Percentiles rank a stretch among this genome's conserved stretches.
phyloP scores from a whole-genome alignment of 805 yeast species.

The Ogataea minuta region DNA sequence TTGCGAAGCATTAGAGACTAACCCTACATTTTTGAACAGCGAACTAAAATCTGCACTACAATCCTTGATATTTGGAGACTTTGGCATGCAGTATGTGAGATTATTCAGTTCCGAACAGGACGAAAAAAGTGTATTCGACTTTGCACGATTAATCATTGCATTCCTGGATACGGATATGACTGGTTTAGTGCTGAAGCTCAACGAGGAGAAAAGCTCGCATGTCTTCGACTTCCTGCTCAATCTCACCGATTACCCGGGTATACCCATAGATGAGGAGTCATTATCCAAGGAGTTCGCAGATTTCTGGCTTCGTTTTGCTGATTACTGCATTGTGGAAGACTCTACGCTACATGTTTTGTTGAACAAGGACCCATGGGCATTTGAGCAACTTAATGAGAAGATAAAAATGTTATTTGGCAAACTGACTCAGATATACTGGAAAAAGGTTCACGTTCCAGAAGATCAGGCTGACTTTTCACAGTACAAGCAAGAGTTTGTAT shows the following conservation, averaged over 20 bases:
- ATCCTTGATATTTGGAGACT: constrained; percentile 41
- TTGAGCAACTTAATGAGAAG: constrained; percentile 30
- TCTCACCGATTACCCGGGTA: constrained; percentile 55
- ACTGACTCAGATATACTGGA: constrained; percentile 65
- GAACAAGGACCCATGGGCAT: constrained; percentile 33
- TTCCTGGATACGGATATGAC: constrained; percentile 48
- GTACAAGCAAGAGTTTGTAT: constrained; percentile 53
- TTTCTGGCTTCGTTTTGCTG: constrained; percentile 70
- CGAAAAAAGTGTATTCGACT: constrained; percentile 39
- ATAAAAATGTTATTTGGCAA: constrained; percentile 43
- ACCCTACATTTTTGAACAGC: constrained; percentile 39
- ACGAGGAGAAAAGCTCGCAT: constrained; percentile 35
- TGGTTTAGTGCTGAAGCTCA: constrained; percentile 39
- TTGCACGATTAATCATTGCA: constrained; percentile 45
- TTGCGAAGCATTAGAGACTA: constrained; percentile 46
- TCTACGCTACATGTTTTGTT: constrained; percentile 35
- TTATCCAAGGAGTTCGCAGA: constrained; percentile 54
- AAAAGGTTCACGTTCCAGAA: constrained; percentile 52
- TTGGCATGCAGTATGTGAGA: constrained; percentile 44
- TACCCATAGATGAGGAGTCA: constrained; percentile 58
- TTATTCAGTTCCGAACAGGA: constrained; percentile 32
- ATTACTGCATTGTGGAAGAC: constrained; percentile 49
- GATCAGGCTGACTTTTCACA: constrained; percentile 34
- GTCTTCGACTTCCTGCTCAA: constrained; percentile 49
- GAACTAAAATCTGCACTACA: constrained; percentile 32